Conservation (phyloP, 108 stramenopile species). For the Mediolabrus comicus region DNA sequence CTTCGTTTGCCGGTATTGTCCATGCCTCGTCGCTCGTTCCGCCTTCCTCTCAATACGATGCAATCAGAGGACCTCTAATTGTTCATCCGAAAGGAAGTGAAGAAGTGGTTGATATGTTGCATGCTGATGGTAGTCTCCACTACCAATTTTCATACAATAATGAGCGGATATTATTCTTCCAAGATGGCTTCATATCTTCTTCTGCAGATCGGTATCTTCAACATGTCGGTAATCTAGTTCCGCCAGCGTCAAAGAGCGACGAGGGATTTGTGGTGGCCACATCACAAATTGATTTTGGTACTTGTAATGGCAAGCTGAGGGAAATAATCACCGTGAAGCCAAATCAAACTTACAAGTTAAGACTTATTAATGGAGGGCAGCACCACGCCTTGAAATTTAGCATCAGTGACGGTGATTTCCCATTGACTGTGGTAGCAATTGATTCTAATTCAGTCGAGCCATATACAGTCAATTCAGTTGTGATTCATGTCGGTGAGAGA, state of each 20-base stretch:
- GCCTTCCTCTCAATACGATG: not conserved
- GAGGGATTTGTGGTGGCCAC: conserved; percentile 26
- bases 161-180: conserved; percentile 30
- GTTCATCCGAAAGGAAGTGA: conserved; percentile 28
- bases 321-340: conserved; percentile 13
- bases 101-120: conserved; percentile 8
- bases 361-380: conserved; percentile 17
- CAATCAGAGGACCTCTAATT: conserved; percentile 23
- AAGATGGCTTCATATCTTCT: conserved; percentile 13
- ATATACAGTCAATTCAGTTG: conserved; percentile 13
- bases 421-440: conserved; percentile 25
- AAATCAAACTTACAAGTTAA: conserved; percentile 19
- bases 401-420: conserved; percentile 16
- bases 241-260: conserved; percentile 18
- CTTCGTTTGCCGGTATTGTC: too few species aligned
- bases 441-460: conserved; percentile 20
- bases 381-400: conserved; percentile 10
- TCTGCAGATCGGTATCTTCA: not conserved
- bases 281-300: conserved; percentile 18
- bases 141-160: conserved; percentile 10
- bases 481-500: conserved; percentile 27
- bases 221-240: not conserved
- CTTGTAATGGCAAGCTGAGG: conserved; percentile 33
- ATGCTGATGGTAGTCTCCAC: not conserved
- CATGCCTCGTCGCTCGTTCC: conserved; percentile 1